Percentiles rank a stretch among this genome's conserved stretches.
Conservation (phyloP, 192 early-diverging fungal genomes). For the Backusella liffmaniae region DNA sequence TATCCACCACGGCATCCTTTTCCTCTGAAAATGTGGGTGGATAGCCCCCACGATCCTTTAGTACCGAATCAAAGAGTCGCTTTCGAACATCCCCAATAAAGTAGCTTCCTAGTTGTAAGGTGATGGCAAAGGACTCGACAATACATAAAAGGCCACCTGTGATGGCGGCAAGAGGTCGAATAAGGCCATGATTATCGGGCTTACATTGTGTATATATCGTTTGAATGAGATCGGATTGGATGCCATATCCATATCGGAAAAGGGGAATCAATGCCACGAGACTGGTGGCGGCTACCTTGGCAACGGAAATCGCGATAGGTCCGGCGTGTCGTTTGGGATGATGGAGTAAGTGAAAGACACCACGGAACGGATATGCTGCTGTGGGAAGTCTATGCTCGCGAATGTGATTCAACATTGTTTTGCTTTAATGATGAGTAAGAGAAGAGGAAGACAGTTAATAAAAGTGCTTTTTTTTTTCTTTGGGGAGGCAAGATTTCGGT, state of each 20-base stretch:
- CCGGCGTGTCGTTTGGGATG: conserved; percentile 15
- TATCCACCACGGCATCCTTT: neutral
- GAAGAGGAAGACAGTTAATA: neutral
- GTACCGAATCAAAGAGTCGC: conserved; percentile 19
- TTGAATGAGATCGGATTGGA: conserved; percentile 1
- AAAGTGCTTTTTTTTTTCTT: neutral
- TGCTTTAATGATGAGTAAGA: neutral
- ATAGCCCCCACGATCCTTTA: neutral
- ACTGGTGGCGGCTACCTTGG: conserved; percentile 17
- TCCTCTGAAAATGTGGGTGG: neutral
- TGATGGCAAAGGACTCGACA: conserved; percentile 1
- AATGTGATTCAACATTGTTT: neutral
- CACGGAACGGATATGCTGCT: conserved; percentile 13
- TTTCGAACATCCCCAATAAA: conserved; percentile 7
- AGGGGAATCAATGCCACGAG: conserved; percentile 11
- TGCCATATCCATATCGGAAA: neutral
- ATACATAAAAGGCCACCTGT: conserved; percentile 10
- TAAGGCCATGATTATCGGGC: neutral
- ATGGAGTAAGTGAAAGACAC: conserved; percentile 13
- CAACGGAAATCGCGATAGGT: conserved; percentile 9
- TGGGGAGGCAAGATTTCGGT: neutral
- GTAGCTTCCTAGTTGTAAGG: neutral
- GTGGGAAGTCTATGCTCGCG: neutral
- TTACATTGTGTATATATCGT: neutral
- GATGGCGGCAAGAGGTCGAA: neutral